These are phyloP conservation scores for Dillenia turbinata DNA, from an alignment of 164 flowering plant genomes.

Conservation along the genomic window DNA sequence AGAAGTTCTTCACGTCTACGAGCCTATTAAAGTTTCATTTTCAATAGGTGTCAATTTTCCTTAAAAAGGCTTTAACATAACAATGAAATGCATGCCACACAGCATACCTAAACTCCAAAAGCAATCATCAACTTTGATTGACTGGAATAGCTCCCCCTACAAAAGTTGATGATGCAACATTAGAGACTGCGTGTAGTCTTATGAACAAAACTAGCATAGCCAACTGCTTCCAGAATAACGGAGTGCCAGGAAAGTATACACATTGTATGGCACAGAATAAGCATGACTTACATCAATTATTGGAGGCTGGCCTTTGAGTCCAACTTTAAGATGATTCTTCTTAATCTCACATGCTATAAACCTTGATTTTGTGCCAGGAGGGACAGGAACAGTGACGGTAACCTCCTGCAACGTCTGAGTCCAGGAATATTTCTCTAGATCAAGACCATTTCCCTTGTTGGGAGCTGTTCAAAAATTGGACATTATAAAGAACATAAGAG, in stretches of 20 bases:
- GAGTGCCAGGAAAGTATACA: background rate
- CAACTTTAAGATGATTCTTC: conserved; percentile 79
- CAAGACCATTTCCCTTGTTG: conserved; percentile 84
- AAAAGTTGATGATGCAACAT: conserved; percentile 7
- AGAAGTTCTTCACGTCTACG: too few species aligned
- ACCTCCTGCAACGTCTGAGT: conserved; percentile 83
- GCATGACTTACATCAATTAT: conserved; percentile 68
- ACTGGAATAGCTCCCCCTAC: conserved; percentile 70
- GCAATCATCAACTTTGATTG: conserved; percentile 82
- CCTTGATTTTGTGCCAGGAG: conserved; percentile 81
- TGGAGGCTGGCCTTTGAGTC: conserved; percentile 89
- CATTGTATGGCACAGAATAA: background rate
- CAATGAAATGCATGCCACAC: background rate
- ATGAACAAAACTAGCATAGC: too few species aligned
- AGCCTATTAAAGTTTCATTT: too few species aligned
- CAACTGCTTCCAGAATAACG: too few species aligned
- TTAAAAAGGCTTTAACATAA: too few species aligned
- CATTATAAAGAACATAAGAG: background rate
- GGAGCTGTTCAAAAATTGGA: conserved; percentile 41
- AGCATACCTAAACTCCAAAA: conserved; percentile 92
- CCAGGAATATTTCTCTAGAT: conserved; percentile 90
- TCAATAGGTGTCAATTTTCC: too few species aligned
- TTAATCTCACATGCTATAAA: conserved; percentile 73
- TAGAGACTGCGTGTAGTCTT: too few species aligned
- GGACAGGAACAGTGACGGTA: conserved; percentile 61